Base-by-base conservation (phyloP, 176 grass and related monocot genomes). In the Avena atlantica region DNA sequence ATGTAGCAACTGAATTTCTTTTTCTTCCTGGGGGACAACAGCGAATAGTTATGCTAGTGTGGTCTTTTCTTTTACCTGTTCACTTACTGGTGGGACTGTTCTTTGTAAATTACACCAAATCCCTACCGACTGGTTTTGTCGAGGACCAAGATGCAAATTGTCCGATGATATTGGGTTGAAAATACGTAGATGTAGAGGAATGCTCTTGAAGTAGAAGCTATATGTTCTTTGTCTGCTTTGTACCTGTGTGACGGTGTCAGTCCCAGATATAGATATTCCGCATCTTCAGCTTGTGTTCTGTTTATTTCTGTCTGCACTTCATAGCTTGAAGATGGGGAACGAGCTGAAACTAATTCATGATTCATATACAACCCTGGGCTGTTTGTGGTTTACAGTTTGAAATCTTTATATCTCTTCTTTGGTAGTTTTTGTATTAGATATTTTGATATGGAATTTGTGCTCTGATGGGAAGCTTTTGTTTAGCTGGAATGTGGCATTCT, bases 101-200 rank as follows among this genome's bases (percentile, higher is more conserved):
- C 40, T 42, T 42, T 42, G 40, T 42, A 42, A 42, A 42, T 42
- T 42, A 42, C 40, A 42, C 40, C 40, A 42, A 42, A 42, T 42
- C 40, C 40, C 40, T 42, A 42, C 40, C 40, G 40, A 42, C 40
- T 42, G 40, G 40, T 42, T 42, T 42, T 42, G 40, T 42, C 6
- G 40, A 42, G 1, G 40, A 42, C 40, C 40, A 42, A 42, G 40
- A 42, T 42, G 40, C 40, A 42, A 42, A 42, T 42, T 42, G 40
- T 42, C n/a, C 16, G 17, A 15, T 75, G 36, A 80, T 81, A 81
- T 88, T 88, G 77, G 50, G 60, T 61, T 57, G 69, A 80, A n/a
- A 71, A 51, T 25, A 49, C 17, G 19, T 61, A 42, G 27, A 7
- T 12, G 52, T 50, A 82, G 70, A 81, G 31, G 15, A 74, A 66